Evolutionary conservation across 768 basidiomycete species (phyloP), one percentile per base, ranked within the genome.

Genomic region (Calocera viscosa): DNA sequence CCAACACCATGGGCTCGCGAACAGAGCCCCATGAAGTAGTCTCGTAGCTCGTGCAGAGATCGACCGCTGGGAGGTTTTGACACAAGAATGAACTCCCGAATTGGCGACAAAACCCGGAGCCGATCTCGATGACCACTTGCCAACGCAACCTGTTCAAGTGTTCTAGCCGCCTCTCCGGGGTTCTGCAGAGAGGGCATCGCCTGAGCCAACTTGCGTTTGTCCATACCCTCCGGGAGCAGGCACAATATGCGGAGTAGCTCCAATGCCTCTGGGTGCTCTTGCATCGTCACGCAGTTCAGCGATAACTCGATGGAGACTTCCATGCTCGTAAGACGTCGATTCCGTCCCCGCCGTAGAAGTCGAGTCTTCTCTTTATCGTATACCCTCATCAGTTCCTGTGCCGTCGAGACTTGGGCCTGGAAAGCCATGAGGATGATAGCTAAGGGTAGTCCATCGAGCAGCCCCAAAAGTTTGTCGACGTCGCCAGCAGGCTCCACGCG

Each of bases 151-250:
- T 17, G 8, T 24, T 8, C 16, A 5, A 47, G 19, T 47, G 43
- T 19, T 19, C 43, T 7, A 5, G 19, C 43, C 8, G 8, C 19
- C 19, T 3, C 8, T 19, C 5, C 19, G 16, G 8, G 7, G 5
- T 19, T 19, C 3, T 19, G 43, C 8, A 47, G 7, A 7, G 43
- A 47, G 7, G 16, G 43, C 24, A 47, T 3, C 24, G 19, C 19
- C 8, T 47, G 5, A 7, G 5, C 7, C 3, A 38, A 5, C 14
- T 38, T 14, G 7, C 7, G 19, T 16, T 16, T 66, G 22, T 14
- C 22, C 24, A 43, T 70, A 1, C 75, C 74, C 12, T 66, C 71
- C 0, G 75, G 75, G 12, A 76, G 70, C 63, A 74, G 63, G 43
- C 73, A 67, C 1, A 76, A 66, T 17, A 72, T 66, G 43, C 67